These are phyloP conservation scores for Candolleomyces efflorescens DNA, from an alignment of 768 basidiomycete genomes.

Conservation along the genomic window DNA sequence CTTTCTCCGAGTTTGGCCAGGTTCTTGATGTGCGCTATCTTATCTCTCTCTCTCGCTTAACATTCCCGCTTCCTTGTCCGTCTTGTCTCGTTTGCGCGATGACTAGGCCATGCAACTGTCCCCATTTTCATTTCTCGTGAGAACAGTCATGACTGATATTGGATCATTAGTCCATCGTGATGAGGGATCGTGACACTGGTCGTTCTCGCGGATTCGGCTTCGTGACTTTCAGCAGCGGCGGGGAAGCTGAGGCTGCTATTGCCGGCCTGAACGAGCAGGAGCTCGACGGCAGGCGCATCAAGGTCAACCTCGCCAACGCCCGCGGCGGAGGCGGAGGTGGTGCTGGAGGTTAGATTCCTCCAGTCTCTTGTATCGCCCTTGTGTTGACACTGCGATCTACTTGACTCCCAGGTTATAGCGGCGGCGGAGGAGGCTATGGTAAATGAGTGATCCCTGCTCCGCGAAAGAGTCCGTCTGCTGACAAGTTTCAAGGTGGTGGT, in stretches of 20 bases:
- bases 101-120: constrained; percentile 9
- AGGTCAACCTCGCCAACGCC: constrained; percentile 81
- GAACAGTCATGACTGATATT: constrained; percentile 32
- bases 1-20: constrained; percentile 77
- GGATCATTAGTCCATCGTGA: constrained; percentile 81
- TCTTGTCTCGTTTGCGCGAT: neutral
- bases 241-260: constrained; percentile 82
- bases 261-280: constrained; percentile 78
- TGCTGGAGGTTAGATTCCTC: constrained; percentile 4
- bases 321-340: constrained; percentile 40
- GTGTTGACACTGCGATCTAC: neutral
- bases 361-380: constrained; percentile 4
- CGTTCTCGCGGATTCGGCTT: constrained; percentile 98
- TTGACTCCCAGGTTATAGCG: constrained; percentile 16
- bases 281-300: constrained; percentile 89
- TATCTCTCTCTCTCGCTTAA: constrained; percentile 27
- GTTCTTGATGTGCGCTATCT: constrained; percentile 86
- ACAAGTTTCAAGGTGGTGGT: constrained; percentile 19
- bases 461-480: neutral
- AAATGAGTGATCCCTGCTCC: constrained; percentile 3
- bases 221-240: constrained; percentile 62
- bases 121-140: constrained; percentile 15
- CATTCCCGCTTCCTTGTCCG: constrained; percentile 10
- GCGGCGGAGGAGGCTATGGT: constrained; percentile 20
- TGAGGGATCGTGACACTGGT: constrained; percentile 97